A percentile compares a stretch with the other conserved stretches of the same genome.
Conservation (phyloP, 495 filamentous ascomycete genomes). For the Hypoxylon rickii region DNA sequence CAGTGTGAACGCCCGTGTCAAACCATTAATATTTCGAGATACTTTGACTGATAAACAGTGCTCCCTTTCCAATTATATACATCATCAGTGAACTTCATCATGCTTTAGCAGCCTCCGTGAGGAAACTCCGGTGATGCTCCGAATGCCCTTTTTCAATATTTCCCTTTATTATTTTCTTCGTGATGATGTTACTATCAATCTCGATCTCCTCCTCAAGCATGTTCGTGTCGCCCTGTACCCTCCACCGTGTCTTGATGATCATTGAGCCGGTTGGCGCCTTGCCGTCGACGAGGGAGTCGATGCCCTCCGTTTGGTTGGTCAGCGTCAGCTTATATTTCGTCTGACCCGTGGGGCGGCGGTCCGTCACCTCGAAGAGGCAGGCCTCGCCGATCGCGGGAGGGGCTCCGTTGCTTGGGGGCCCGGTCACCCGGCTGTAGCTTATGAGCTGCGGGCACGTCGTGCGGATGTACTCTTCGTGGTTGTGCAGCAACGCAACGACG, state of each 20-base stretch:
- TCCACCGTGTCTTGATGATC: conserved; percentile 48
- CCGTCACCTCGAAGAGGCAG: conserved; percentile 28
- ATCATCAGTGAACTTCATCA: conserved; percentile 3
- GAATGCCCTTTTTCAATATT: conserved; percentile 31
- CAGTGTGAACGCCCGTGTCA: conserved; percentile 6
- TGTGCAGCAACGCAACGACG: conserved; percentile 63
- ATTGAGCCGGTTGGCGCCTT: conserved; percentile 45
- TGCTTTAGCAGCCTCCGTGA: conserved; percentile 19
- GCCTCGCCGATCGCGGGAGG: conserved; percentile 13
- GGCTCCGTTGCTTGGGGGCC: conserved; percentile 17
- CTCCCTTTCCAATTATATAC: background rate
- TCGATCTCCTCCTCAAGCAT: conserved; percentile 39
- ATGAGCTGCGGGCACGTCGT: conserved; percentile 44
- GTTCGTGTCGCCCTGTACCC: conserved; percentile 19
- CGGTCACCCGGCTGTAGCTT: conserved; percentile 28
- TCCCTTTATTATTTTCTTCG: conserved; percentile 44
- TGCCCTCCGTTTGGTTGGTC: conserved; percentile 33
- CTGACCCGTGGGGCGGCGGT: conserved; percentile 45
- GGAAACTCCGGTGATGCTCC: conserved; percentile 20
- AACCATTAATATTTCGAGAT: conserved; percentile 14
- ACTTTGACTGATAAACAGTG: background rate
- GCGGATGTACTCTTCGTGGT: conserved; percentile 51
- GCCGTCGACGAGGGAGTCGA: conserved; percentile 47
- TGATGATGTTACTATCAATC: conserved; percentile 46
- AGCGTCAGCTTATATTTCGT: conserved; percentile 47